Evolutionary conservation across 768 basidiomycete genomes (phyloP).

Genomic region (Podaxis rugospora): DNA sequence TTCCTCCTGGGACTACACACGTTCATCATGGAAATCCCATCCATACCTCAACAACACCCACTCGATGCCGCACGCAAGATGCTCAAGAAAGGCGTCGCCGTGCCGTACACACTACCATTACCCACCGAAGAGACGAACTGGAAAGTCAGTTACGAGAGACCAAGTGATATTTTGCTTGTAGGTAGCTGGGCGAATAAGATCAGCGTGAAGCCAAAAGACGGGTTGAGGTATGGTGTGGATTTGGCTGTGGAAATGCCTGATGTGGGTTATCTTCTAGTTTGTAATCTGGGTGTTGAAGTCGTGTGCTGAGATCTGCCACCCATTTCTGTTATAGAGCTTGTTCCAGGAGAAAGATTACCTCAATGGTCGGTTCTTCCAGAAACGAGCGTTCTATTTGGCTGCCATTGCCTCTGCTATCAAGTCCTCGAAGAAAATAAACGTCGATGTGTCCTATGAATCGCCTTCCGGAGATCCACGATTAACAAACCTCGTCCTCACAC

Average conservation of each 20-base stretch:
- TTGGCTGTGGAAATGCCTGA: slow-evolving; percentile 84
- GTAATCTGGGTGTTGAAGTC: too few species aligned
- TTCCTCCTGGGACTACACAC: slow-evolving; percentile 68
- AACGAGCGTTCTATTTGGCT: slow-evolving; percentile 86
- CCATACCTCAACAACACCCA: slow-evolving; percentile 59
- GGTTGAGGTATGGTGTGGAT: slow-evolving; percentile 65
- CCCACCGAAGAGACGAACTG: slow-evolving; percentile 82
- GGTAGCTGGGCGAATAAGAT: slow-evolving; percentile 87
- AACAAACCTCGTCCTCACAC: slow-evolving; percentile 58
- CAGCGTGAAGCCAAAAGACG: slow-evolving; percentile 68
- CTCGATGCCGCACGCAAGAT: slow-evolving; percentile 56
- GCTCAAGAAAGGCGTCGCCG: slow-evolving; percentile 48
- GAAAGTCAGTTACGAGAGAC: slow-evolving; percentile 80
- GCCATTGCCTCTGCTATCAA: slow-evolving; percentile 62
- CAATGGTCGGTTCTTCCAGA: slow-evolving; percentile 87
- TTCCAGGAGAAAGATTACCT: slow-evolving; percentile 96
- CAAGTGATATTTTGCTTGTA: slow-evolving; percentile 69
- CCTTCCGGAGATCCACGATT: slow-evolving; percentile 57
- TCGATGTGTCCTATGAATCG: slow-evolving; percentile 61
- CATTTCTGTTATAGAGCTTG: slow-evolving; percentile 41
- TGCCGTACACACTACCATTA: slow-evolving; percentile 66
- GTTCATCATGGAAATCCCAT: slow-evolving; percentile 54
- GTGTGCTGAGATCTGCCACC: not conserved
- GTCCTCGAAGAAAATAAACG: slow-evolving; percentile 40
- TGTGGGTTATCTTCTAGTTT: slow-evolving; percentile 36